Evolutionary conservation across 2,329 filamentous ascomycete species (phyloP), one percentile per base, ranked within the genome.

Genomic region (Colletotrichum falcatum): DNA sequence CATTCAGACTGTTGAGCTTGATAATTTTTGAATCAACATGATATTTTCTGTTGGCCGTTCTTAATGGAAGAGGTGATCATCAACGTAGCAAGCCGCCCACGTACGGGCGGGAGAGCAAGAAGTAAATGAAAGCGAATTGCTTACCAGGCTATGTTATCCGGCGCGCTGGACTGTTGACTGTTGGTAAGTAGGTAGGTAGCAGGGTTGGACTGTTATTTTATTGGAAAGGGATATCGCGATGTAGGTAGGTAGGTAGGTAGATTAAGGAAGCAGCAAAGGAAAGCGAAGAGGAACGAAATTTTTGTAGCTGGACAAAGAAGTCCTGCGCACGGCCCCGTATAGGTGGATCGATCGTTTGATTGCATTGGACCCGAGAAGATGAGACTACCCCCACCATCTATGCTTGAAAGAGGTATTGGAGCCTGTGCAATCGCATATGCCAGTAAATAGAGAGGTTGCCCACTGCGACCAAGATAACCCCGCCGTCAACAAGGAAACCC

Each of bases 1-100:
- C 46, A 28, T 30, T 72, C 71, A 72, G 71, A 72, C 71, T 72
- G 71, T 72, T 72, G 71, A 72, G 71, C 71, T 72, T 72, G 71
- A 70, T 70, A 63, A 65, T 44, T 53, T 56, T 70, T 67, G 62
- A 51, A 72, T 72, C 71, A 72, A 72, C 71, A 72, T 68, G 30
- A 37, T 61, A 44, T 59, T 20, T 72, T 72, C 71, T 64, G 71
- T 72, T 72, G 71, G 71, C 71, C 71, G 71, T 72, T 72, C 71
- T 72, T 72, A 71, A 71, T 62, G 65, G 71, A 71, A 72, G 68
- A 68, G 49, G 37, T 59, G 49, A 53, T 72, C 71, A 72, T 72
- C 71, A 70, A 46, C 11, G 28, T 68, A 67, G 66, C 66, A 28
- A 61, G 37, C 58, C 37, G 18, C n/a, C 35, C 7, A 23, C 7